phyloP scores from a whole-genome alignment of 2,329 filamentous ascomycete genomes.

The Graphilbum sp. region DNA sequence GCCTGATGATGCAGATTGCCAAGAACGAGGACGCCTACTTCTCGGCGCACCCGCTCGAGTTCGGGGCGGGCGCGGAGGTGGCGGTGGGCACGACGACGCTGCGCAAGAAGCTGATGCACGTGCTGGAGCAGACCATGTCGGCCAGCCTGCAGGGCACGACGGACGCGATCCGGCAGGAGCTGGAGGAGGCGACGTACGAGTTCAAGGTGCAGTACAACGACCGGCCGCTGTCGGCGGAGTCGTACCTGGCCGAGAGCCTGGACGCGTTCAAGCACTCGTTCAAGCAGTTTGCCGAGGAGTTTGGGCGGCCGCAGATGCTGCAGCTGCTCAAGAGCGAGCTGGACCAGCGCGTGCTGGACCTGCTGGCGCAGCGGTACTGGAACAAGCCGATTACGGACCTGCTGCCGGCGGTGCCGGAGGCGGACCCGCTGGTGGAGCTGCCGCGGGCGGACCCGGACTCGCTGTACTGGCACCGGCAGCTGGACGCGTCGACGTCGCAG shows the following conservation, averaged over 20 bases:
- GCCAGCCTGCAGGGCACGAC: constrained; percentile 76
- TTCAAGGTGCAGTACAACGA: constrained; percentile 99
- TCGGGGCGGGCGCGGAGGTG: constrained; percentile 55
- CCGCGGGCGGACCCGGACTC: constrained; percentile 75
- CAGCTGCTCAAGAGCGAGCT: constrained; percentile 82
- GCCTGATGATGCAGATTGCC: constrained; percentile 58
- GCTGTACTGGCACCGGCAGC: constrained; percentile 82
- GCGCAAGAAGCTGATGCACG: constrained; percentile 91
- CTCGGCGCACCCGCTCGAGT: constrained; percentile 64
- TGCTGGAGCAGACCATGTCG: constrained; percentile 94
- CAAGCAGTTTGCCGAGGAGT: constrained; percentile 79
- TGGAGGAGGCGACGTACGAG: constrained; percentile 93
- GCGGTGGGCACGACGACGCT: constrained; percentile 72
- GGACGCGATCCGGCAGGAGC: constrained; percentile 83
- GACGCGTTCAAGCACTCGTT: constrained; percentile 97
- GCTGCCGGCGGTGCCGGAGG: constrained; percentile 45
- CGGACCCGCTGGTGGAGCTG: constrained; percentile 58
- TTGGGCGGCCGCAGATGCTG: constrained; percentile 78
- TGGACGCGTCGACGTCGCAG: constrained; percentile 79
- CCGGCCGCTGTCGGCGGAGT: constrained; percentile 82
- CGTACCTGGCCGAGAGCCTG: constrained; percentile 86
- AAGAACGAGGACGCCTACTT: constrained; percentile 86
- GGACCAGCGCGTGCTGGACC: constrained; percentile 85
- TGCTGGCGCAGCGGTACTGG: constrained; percentile 90
- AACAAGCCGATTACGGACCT: constrained; percentile 87